These are phyloP conservation scores for Pleurotus platypus DNA, from an alignment of 768 basidiomycete genomes.

Conservation along the genomic window DNA sequence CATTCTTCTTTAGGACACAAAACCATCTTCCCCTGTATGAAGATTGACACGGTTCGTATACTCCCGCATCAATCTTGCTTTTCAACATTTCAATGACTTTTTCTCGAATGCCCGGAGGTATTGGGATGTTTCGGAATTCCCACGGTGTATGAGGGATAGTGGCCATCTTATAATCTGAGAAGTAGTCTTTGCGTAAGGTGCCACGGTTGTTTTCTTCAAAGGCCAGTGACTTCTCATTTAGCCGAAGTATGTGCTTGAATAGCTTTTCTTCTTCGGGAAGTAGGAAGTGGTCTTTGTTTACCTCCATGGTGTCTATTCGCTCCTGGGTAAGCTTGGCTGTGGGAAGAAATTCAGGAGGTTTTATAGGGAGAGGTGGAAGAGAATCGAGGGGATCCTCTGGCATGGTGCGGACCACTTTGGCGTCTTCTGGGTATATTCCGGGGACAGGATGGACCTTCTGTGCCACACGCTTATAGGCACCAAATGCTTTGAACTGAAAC, in stretches of 20 bases:
- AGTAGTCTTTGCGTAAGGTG: constrained; percentile 21
- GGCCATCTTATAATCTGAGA: constrained; percentile 18
- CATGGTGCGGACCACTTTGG: constrained; percentile 8
- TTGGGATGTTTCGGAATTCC: constrained; percentile 21
- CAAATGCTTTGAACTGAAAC: too few relatives aligned
- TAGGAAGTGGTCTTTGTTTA: constrained; percentile 18
- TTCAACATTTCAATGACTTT: constrained; percentile 27
- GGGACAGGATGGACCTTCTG: constrained; percentile 12
- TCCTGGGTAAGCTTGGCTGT: constrained; percentile 15
- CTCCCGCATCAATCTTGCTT: constrained; percentile 31
- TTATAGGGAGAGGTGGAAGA: constrained; percentile 12
- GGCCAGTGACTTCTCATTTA: constrained; percentile 23
- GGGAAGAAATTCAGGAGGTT: constrained; percentile 19
- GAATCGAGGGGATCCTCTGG: constrained; percentile 20
- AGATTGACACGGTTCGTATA: constrained; percentile 34
- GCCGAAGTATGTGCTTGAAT: constrained; percentile 16
- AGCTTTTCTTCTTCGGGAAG: constrained; percentile 25
- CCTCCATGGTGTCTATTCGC: constrained; percentile 15
- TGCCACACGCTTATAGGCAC: constrained; percentile 6
- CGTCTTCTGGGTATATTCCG: constrained; percentile 18
- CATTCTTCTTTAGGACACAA: constrained; percentile 34
- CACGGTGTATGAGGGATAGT: constrained; percentile 31
- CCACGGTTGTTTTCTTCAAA: constrained; percentile 27
- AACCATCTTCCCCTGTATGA: constrained; percentile 39
- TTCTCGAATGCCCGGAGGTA: constrained; percentile 21